These are phyloP conservation scores for Euphorbia lathyris DNA, from an alignment of 345 rosid species.

Conservation along the genomic window DNA sequence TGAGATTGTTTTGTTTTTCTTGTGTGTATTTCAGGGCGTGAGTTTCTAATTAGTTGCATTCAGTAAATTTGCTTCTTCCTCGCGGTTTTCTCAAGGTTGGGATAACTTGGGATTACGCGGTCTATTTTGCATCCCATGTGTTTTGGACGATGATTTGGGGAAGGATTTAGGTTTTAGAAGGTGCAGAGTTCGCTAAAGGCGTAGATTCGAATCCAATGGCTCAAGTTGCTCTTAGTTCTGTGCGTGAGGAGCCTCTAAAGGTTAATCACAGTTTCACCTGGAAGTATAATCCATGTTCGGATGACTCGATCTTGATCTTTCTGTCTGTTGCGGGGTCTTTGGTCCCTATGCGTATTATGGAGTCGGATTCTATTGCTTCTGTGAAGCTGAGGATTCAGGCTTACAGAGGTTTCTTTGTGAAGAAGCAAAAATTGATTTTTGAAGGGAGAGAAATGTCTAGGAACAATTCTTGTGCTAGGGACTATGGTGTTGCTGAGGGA, in stretches of 20 bases:
- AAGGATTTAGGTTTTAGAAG: slow-evolving; percentile 8
- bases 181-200: neutral
- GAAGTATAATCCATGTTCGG: slow-evolving; percentile 29
- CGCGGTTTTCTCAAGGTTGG: slow-evolving; percentile 9
- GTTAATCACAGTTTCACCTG: slow-evolving; percentile 32
- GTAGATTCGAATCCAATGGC: slow-evolving; percentile 28
- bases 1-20: neutral
- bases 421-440: slow-evolving; percentile 63
- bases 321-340: slow-evolving; percentile 57
- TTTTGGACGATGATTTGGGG: neutral
- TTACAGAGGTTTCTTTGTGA: slow-evolving; percentile 56
- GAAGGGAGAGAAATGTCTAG: slow-evolving; percentile 61
- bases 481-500: slow-evolving; percentile 61
- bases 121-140: neutral
- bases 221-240: slow-evolving; percentile 56
- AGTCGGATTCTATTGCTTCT: slow-evolving; percentile 68
- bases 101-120: neutral
- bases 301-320: slow-evolving; percentile 52
- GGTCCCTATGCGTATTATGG: slow-evolving; percentile 57
- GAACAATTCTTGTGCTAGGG: slow-evolving; percentile 42
- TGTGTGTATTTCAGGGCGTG: neutral
- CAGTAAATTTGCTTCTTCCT: neutral
- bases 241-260: slow-evolving; percentile 42
- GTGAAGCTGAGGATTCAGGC: slow-evolving; percentile 77
- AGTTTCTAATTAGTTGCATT: neutral